Evolutionary conservation across 768 basidiomycete genomes (phyloP), one percentile per base, ranked within the genome.

Genomic region (Suillus occidentalis): DNA sequence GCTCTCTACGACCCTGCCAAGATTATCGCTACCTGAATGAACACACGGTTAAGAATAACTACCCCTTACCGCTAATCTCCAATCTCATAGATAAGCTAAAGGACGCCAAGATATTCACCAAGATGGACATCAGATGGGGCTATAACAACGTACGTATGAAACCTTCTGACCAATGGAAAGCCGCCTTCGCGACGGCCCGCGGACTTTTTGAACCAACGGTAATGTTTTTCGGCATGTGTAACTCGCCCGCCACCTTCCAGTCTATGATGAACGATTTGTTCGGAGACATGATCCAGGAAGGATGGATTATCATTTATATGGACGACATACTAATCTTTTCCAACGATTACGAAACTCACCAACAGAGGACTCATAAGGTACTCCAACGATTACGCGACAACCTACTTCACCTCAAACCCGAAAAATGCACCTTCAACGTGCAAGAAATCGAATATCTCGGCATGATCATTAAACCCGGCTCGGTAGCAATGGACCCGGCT

Each of bases 371-470:
- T 1, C 66, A 55, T 0, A 8, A 62, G 31, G 75, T 80, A 0
- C 71, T 81, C 0, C 34, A 76, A 45, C 42, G 63, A 4, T 66
- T 83, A 0, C 22, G 65, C 10, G 60, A 79, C 0, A 42, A 78
- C 56, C 57, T 76, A 1, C 77, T 84, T 2, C 80, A 64, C 58
- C 67, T 76, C 22, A 77, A 45, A 45, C 43, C 43, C 9, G 9
- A 45, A n/a, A 45, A 45, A n/a, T 45, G 43, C 9, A 45, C 43
- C 1, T 43, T 43, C 7, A 43, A 43, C 18, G 18, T 8, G n/a
- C 0, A 7, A 0, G 7, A 43, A 18, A 45, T 45, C 3, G 20
- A 45, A n/a, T 45, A 45, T 1, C 20, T 45, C 2, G 20, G 43
- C 0, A 45, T 45, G 43, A n/a, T 45, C 43, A 45, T 45, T 1